Conservation (phyloP, 2,329 filamentous ascomycete species). For the Aureobasidium vineae region DNA sequence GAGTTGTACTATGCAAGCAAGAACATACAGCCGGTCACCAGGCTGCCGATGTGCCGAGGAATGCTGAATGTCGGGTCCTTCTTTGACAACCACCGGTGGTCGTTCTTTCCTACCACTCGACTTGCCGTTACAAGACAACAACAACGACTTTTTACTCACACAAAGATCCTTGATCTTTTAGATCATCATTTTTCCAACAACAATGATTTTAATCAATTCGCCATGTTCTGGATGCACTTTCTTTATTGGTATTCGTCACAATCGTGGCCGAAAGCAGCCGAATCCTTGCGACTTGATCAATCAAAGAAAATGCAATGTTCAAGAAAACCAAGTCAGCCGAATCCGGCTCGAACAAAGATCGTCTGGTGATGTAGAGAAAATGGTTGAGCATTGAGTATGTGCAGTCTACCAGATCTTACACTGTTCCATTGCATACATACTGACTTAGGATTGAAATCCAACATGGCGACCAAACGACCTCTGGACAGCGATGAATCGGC, state of each 20-base stretch:
- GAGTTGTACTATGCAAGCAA: not conserved
- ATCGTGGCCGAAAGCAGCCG: constrained; percentile 4
- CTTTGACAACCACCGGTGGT: not conserved
- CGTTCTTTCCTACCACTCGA: not conserved
- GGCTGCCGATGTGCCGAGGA: not conserved
- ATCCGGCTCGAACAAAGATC: not conserved
- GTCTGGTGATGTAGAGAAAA: not conserved
- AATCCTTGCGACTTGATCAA: not conserved
- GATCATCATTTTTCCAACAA: not conserved
- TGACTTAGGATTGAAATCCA: not conserved
- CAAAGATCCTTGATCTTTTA: not conserved
- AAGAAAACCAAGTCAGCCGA: not conserved
- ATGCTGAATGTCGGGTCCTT: not conserved
- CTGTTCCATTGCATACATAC: not conserved
- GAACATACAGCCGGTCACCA: not conserved
- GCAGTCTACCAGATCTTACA: not conserved
- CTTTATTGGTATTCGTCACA: not conserved
- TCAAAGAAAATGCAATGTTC: not conserved
- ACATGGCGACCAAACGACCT: not conserved
- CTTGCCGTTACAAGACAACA: not conserved
- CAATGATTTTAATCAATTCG: not conserved
- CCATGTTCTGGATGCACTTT: not conserved
- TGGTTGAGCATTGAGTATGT: not conserved
- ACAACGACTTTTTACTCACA: not conserved
- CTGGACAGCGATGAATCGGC: not conserved